phyloP scores from a whole-genome alignment of 2,329 filamentous ascomycete species.

The Davidsoniella neocaledoniae region DNA sequence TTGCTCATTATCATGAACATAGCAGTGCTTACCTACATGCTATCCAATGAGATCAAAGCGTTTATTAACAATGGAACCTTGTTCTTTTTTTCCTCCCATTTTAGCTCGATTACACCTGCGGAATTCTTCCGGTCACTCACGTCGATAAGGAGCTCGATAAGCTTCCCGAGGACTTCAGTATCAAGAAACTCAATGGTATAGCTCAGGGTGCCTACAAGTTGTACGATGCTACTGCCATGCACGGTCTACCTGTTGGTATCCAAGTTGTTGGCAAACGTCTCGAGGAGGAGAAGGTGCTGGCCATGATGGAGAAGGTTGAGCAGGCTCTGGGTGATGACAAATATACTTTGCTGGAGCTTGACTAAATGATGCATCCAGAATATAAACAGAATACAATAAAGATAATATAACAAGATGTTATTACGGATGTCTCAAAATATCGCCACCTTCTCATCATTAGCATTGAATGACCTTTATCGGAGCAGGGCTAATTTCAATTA shows the following conservation, averaged over 20 bases:
- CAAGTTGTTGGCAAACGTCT: conserved; percentile 66
- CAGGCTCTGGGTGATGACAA: conserved; percentile 46
- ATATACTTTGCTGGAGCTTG: conserved; percentile 34
- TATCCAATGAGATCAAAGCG: not conserved
- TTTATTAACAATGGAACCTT: conserved; percentile 6
- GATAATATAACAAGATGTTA: conserved; percentile 1
- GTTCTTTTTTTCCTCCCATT: not conserved
- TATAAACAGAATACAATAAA: not conserved
- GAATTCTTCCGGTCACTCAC: conserved; percentile 70
- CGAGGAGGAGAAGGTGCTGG: conserved; percentile 77
- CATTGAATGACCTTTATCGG: too few species aligned
- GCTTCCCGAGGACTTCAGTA: conserved; percentile 42
- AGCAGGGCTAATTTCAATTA: not conserved
- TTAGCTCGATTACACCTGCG: conserved; percentile 69
- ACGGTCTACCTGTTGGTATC: conserved; percentile 71
- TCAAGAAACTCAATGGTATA: conserved; percentile 57
- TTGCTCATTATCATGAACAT: not conserved
- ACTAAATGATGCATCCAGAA: conserved; percentile 18
- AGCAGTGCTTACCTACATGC: not conserved
- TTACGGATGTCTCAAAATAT: not conserved
- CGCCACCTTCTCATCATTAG: not conserved
- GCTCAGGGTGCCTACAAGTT: conserved; percentile 70
- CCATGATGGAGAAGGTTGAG: conserved; percentile 65
- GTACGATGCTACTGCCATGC: conserved; percentile 71
- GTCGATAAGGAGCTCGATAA: conserved; percentile 56